Conservation (phyloP, 2,329 filamentous ascomycete species). For the Juglanconis sp. region DNA sequence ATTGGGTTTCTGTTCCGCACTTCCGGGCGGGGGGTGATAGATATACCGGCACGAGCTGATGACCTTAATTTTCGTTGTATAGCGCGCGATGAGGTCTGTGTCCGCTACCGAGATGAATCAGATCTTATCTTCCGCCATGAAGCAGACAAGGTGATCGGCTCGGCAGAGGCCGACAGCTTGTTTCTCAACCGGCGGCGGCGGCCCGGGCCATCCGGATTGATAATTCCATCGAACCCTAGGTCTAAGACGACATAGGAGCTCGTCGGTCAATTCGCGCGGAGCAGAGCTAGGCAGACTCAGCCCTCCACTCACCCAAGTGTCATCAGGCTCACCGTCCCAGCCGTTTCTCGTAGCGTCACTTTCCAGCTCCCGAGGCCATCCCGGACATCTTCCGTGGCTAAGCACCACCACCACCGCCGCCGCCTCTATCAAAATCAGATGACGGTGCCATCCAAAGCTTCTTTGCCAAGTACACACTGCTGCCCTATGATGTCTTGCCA, state of each 20-base stretch:
- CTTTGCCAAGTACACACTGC: conserved; percentile 37
- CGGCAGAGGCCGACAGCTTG: no score
- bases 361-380: background rate
- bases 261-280: background rate
- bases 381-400: conserved; percentile 22
- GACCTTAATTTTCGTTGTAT: conserved; percentile 25
- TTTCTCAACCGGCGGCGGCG: background rate
- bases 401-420: conserved; percentile 7
- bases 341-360: background rate
- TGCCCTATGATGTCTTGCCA: conserved; percentile 22
- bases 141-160: conserved; percentile 27
- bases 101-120: conserved; percentile 35
- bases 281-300: background rate
- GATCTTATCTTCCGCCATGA: conserved; percentile 36
- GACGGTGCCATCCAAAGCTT: conserved; percentile 31
- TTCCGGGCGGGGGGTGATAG: no score
- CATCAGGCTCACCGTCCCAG: background rate
- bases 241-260: background rate
- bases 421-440: conserved; percentile 14
- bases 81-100: conserved; percentile 34
- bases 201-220: background rate
- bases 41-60: background rate
- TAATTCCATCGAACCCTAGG: no score
- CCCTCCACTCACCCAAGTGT: background rate
- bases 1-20: no score